A percentile compares a stretch with the other conserved stretches of the same genome.
Conservation (phyloP, 2,329 filamentous ascomycete genomes). For the Xylaria sp. region DNA sequence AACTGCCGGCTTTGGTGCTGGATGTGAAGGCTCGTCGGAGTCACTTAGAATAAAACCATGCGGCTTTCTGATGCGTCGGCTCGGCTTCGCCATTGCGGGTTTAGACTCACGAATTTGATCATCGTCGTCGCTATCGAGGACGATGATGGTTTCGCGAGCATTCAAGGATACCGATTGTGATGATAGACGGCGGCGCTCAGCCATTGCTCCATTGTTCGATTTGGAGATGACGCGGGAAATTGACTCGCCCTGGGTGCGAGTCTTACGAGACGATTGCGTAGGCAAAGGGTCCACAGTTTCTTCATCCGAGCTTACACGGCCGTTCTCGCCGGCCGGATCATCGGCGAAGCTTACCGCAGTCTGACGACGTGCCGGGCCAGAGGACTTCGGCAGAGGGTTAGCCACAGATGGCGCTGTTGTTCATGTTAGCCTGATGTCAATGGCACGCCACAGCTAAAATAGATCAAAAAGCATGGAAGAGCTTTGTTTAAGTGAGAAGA, state of each 20-base stretch:
- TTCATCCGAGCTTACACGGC: slow-evolving; percentile 21
- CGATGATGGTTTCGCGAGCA: slow-evolving; percentile 21
- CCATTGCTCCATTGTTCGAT: slow-evolving; percentile 10
- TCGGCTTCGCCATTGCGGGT: too few species aligned
- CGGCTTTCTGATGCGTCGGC: slow-evolving; percentile 18
- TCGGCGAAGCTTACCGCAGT: slow-evolving; percentile 20
- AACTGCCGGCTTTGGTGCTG: slow-evolving; percentile 10
- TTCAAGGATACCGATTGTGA: slow-evolving; percentile 31
- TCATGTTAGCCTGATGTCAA: slow-evolving; percentile 6
- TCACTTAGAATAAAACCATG: slow-evolving; percentile 15
- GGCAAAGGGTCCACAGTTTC: slow-evolving; percentile 22
- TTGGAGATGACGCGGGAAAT: neutral
- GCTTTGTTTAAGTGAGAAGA: neutral
- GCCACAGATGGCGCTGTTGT: slow-evolving; percentile 14
- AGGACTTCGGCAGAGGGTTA: slow-evolving; percentile 28
- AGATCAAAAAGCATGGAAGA: neutral
- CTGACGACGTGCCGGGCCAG: neutral
- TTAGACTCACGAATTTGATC: too few species aligned
- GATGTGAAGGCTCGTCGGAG: slow-evolving; percentile 23
- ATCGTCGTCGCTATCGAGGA: slow-evolving; percentile 25
- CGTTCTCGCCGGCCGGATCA: slow-evolving; percentile 25
- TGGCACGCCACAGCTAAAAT: neutral
- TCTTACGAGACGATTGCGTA: slow-evolving; percentile 11
- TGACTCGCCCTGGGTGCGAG: neutral
- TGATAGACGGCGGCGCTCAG: slow-evolving; percentile 18